A percentile compares a stretch with the other conserved stretches of the same genome.
Evolutionary conservation across 805 yeast genomes (phyloP).

Genomic region (Komagataella mondaviorum): DNA sequence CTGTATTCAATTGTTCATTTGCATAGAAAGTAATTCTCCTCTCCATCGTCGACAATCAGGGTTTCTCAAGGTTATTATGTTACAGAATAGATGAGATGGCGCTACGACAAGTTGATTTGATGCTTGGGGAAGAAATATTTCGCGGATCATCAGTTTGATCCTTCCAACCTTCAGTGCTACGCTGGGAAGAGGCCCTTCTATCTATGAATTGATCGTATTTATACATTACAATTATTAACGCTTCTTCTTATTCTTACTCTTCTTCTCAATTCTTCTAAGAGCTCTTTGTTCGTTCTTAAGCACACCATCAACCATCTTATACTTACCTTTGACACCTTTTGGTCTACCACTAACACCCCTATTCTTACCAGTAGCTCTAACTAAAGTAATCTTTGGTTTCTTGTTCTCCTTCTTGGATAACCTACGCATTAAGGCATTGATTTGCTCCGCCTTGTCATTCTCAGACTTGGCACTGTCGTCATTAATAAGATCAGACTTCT

Average conservation of each 20-base stretch:
- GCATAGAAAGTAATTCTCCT: neutral
- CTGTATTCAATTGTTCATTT: neutral
- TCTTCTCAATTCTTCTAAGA: conserved; percentile 77
- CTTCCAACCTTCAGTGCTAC: too few species aligned
- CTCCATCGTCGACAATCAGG: neutral
- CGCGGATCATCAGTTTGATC: neutral
- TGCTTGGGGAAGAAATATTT: neutral
- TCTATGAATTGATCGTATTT: neutral
- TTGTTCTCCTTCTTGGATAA: conserved; percentile 54
- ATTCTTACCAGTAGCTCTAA: conserved; percentile 77
- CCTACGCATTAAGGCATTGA: conserved; percentile 72
- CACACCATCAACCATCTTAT: conserved; percentile 98
- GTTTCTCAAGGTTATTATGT: too few species aligned
- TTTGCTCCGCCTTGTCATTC: conserved; percentile 89
- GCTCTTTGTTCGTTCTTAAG: conserved; percentile 97
- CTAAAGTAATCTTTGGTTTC: conserved; percentile 78
- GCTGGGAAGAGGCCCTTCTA: too few species aligned
- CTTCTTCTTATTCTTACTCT: conserved; percentile 43
- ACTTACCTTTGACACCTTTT: conserved; percentile 90
- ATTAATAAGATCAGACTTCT: conserved; percentile 83
- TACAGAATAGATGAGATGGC: neutral
- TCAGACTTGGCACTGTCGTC: conserved; percentile 84
- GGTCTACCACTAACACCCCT: conserved; percentile 91
- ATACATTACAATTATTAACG: neutral
- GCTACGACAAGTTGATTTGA: neutral